phyloP scores from a whole-genome alignment of 306 rosid species.

The Glycine tomentella region DNA sequence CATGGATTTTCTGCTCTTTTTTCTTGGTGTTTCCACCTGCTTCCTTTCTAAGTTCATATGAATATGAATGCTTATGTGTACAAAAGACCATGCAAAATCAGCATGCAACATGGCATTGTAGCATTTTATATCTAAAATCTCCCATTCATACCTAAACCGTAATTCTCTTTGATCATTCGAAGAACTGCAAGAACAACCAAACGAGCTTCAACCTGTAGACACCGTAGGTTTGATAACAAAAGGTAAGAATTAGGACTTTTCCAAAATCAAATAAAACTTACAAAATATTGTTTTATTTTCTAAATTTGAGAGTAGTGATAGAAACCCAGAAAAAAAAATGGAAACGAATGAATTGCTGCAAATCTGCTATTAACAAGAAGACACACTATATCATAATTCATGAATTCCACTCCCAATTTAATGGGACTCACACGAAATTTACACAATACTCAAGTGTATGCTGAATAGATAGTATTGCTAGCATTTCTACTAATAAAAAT shows the following conservation, averaged over 20 bases:
- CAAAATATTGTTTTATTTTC: slow-evolving; percentile 4
- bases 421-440: neutral
- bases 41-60: slow-evolving; percentile 24
- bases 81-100: slow-evolving; percentile 27
- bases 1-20: neutral
- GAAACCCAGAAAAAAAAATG: slow-evolving; percentile 19
- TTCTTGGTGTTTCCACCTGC: neutral
- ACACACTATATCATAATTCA: neutral
- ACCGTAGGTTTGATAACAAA: slow-evolving; percentile 38
- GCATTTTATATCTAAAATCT: slow-evolving; percentile 18
- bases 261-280: slow-evolving; percentile 33
- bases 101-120: slow-evolving; percentile 23
- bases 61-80: slow-evolving; percentile 3
- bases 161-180: slow-evolving; percentile 92
- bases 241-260: slow-evolving; percentile 36
- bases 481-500: neutral
- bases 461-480: neutral
- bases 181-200: slow-evolving; percentile 90
- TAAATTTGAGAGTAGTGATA: slow-evolving; percentile 4
- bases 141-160: slow-evolving; percentile 62
- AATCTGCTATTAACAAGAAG: slow-evolving; percentile 1
- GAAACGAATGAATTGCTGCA: slow-evolving; percentile 37
- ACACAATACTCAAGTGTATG: neutral
- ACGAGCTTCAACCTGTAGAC: slow-evolving; percentile 89
- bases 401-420: neutral